Evolutionary conservation across 2,329 filamentous ascomycete species (phyloP).

Genomic region (Whalleya microplaca): DNA sequence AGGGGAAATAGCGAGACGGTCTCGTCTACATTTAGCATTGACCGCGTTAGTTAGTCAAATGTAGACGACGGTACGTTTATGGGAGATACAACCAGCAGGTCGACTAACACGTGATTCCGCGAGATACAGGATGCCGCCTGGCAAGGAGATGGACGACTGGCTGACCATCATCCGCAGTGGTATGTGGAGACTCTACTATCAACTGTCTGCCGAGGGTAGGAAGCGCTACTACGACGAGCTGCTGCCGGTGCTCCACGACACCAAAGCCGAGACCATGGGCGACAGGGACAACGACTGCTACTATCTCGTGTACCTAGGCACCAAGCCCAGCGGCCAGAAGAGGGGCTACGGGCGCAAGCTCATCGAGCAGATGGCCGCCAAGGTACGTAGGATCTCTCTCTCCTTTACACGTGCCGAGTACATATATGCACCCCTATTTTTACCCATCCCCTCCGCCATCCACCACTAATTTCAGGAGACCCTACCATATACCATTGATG

Average conservation of each 20-base stretch:
- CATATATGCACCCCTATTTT: not conserved
- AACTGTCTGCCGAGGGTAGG: constrained; percentile 72
- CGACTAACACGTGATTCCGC: constrained; percentile 16
- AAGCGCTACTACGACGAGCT: constrained; percentile 78
- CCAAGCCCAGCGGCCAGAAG: constrained; percentile 69
- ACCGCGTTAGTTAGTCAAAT: constrained; percentile 6
- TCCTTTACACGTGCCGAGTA: no score
- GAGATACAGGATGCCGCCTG: constrained; percentile 70
- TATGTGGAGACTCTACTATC: constrained; percentile 77
- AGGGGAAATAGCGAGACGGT: not conserved
- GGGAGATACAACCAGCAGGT: not conserved
- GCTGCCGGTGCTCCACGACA: constrained; percentile 72
- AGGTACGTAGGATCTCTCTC: no score
- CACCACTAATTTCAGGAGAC: no score
- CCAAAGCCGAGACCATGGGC: constrained; percentile 71
- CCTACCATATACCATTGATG: no score
- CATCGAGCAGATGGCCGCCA: constrained; percentile 68
- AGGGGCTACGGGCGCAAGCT: constrained; percentile 75
- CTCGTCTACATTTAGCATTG: not conserved
- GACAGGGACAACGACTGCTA: constrained; percentile 69
- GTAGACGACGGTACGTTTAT: not conserved
- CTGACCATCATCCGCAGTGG: constrained; percentile 74
- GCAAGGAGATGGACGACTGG: constrained; percentile 73
- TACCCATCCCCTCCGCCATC: no score
- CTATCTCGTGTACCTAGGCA: constrained; percentile 85